Conservation (phyloP, 495 filamentous ascomycete species). For the Collariella sp. region DNA sequence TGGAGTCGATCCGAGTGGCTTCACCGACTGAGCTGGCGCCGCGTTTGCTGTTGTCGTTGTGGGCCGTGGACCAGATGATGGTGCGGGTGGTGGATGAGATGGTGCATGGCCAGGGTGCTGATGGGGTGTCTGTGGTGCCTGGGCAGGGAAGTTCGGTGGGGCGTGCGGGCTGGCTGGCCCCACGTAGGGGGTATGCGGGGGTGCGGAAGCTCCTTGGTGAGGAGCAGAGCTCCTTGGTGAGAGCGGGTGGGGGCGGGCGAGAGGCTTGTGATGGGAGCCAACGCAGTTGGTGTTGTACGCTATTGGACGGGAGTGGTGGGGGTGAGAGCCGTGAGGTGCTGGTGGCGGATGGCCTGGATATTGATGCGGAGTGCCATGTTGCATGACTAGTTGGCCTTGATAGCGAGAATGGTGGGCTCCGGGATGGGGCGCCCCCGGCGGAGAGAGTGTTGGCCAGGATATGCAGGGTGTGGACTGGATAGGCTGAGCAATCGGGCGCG, state of each 20-base stretch:
- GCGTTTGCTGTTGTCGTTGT: not conserved
- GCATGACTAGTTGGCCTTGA: constrained; percentile 2
- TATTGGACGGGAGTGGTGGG: not conserved
- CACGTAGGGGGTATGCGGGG: not conserved
- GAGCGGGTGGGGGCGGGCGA: not conserved
- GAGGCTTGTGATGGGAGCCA: too few relatives aligned
- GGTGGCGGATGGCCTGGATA: not conserved
- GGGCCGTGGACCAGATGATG: not conserved
- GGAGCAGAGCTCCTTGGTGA: too few relatives aligned
- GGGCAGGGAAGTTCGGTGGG: not conserved
- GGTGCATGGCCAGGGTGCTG: not conserved
- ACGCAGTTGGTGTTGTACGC: not conserved
- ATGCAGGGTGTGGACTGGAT: not conserved
- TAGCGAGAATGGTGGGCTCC: not conserved
- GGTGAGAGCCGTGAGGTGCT: too few relatives aligned
- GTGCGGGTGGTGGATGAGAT: not conserved
- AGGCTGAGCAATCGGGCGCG: not conserved
- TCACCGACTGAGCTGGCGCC: too few relatives aligned
- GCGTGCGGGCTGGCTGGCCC: constrained; percentile 1
- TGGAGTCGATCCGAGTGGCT: not conserved
- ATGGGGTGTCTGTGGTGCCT: not conserved
- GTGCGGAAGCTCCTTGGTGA: not conserved
- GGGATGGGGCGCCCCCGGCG: not conserved
- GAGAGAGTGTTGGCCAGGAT: not conserved
- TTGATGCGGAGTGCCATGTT: constrained; percentile 1